Conservation (phyloP, 108 stramenopile genomes). For the Pseudonitzschia multistriata region DNA sequence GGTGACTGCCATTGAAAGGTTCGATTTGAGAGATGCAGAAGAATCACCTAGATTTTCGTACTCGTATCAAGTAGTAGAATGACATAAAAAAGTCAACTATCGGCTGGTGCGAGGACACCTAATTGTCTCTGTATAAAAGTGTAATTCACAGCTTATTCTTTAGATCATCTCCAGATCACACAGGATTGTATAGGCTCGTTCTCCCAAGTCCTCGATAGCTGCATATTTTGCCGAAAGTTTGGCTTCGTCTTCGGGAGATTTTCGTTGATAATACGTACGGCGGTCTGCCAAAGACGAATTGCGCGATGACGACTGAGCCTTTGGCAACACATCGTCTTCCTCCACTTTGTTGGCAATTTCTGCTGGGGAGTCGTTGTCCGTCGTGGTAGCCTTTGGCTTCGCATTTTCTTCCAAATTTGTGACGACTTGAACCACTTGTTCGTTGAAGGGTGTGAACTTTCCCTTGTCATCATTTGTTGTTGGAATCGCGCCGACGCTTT, state of each 20-base stretch:
- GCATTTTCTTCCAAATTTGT: neutral
- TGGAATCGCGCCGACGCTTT: neutral
- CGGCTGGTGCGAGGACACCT: neutral
- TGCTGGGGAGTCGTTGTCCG: neutral
- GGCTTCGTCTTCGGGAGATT: conserved; percentile 45
- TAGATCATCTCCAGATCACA: conserved; percentile 51
- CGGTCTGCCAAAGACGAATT: neutral
- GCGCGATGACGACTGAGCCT: neutral
- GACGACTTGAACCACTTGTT: conserved; percentile 9
- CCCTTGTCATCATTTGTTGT: no score
- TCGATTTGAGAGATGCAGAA: neutral
- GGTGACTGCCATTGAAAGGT: neutral
- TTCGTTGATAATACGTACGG: conserved; percentile 19
- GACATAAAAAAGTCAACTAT: neutral
- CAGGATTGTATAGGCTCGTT: conserved; percentile 51
- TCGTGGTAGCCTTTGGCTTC: neutral
- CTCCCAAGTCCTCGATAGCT: conserved; percentile 42
- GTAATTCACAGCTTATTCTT: neutral
- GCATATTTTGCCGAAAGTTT: conserved; percentile 49
- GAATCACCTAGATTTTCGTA: neutral
- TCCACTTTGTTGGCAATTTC: neutral
- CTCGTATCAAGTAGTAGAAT: neutral
- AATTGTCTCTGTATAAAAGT: neutral
- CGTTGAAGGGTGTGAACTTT: neutral
- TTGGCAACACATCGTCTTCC: neutral